Percentiles rank a stretch among this genome's conserved stretches.
phyloP scores from a whole-genome alignment of 768 basidiomycete species.

The Phylloporus sp. region DNA sequence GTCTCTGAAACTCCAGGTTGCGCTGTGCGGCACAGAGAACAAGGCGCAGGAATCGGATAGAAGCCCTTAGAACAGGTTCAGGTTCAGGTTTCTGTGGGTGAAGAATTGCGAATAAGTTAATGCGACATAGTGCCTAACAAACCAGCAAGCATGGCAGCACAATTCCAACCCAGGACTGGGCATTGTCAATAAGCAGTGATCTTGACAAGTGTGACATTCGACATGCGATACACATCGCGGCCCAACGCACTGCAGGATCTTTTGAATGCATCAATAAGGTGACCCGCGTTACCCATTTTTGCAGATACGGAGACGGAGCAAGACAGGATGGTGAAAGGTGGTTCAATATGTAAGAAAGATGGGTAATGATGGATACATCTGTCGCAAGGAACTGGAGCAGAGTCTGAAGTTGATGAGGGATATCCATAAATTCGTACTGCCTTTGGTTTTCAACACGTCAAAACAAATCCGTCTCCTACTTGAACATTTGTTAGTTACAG shows the following conservation, averaged over 20 bases:
- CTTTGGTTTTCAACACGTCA: constrained; percentile 30
- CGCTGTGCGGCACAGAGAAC: constrained; percentile 60
- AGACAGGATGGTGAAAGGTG: constrained; percentile 53
- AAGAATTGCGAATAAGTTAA: constrained; percentile 12
- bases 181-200: constrained; percentile 60
- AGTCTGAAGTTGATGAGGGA: constrained; percentile 52
- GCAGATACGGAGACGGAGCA: constrained; percentile 56
- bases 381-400: constrained; percentile 69
- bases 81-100: constrained; percentile 64
- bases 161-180: constrained; percentile 67
- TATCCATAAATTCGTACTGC: constrained; percentile 36
- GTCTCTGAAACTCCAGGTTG: constrained; percentile 78
- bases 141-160: constrained; percentile 68
- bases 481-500: neutral
- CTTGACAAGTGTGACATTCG: constrained; percentile 59
- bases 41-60: constrained; percentile 57
- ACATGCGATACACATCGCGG: constrained; percentile 71
- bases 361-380: constrained; percentile 54
- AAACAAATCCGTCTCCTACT: constrained; percentile 20
- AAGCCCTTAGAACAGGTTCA: constrained; percentile 52
- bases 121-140: constrained; percentile 34
- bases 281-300: constrained; percentile 75
- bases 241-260: constrained; percentile 75
- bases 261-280: constrained; percentile 75
- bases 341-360: constrained; percentile 58